Evolutionary conservation across 2,329 filamentous ascomycete species (phyloP).

Genomic region (Fusarium devonianum): DNA sequence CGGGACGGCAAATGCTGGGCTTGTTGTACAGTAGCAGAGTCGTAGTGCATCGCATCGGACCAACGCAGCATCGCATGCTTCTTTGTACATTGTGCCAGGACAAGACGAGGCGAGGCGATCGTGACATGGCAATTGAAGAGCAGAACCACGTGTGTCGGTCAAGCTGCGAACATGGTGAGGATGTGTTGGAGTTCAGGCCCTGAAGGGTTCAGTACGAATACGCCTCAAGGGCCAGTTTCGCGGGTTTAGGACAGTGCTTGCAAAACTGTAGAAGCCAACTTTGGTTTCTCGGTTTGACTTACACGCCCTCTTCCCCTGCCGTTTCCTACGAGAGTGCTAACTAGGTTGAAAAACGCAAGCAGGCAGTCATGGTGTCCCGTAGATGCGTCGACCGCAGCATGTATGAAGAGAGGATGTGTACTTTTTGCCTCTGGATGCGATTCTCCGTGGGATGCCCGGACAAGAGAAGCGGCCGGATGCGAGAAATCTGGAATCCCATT

Average conservation of each 20-base stretch:
- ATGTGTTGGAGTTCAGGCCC: too few relatives aligned
- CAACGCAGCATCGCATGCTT: slow-evolving; percentile 27
- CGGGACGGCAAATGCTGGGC: slow-evolving; percentile 8
- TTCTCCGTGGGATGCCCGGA: neutral
- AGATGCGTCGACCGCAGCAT: slow-evolving; percentile 3
- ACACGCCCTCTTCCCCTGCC: slow-evolving; percentile 25
- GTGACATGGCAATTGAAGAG: slow-evolving; percentile 8
- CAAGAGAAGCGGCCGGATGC: neutral
- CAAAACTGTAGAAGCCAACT: slow-evolving; percentile 1
- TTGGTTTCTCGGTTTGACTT: slow-evolving; percentile 16
- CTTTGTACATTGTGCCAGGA: too few relatives aligned
- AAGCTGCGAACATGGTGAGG: neutral
- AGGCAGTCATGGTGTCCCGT: too few relatives aligned
- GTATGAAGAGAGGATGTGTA: slow-evolving; percentile 15
- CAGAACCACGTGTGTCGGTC: slow-evolving; percentile 37
- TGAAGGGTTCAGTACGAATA: neutral
- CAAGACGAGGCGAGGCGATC: neutral
- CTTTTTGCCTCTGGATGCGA: slow-evolving; percentile 13
- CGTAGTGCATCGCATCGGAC: slow-evolving; percentile 27
- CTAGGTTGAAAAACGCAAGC: too few relatives aligned
- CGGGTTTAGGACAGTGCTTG: slow-evolving; percentile 10
- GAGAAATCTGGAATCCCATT: neutral
- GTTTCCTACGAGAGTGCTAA: too few relatives aligned
- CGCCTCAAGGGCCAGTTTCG: slow-evolving; percentile 2
- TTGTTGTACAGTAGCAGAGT: slow-evolving; percentile 5